These are phyloP conservation scores for Ogataea methylovora DNA, from an alignment of 805 yeast genomes.

Conservation along the genomic window DNA sequence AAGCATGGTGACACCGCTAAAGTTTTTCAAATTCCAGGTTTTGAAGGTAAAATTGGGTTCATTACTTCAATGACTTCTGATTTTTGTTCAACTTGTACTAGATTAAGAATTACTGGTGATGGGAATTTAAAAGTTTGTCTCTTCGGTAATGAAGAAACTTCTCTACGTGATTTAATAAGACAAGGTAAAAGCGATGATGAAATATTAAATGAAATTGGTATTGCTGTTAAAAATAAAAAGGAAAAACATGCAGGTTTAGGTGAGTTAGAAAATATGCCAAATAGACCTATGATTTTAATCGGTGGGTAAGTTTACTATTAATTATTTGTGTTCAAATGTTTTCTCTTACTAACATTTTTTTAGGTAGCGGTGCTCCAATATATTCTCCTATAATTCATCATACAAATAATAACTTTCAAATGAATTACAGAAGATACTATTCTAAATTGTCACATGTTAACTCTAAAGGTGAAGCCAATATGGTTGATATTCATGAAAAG, in stretches of 20 bases:
- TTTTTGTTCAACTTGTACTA: constrained; percentile 45
- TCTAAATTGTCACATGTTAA: constrained; percentile 6
- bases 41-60: constrained; percentile 40
- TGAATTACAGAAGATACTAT: neutral
- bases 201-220: constrained; percentile 31
- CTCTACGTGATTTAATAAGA: constrained; percentile 37
- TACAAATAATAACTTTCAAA: neutral
- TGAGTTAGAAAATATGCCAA: constrained; percentile 35
- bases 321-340: neutral
- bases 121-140: constrained; percentile 49
- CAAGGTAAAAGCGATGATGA: constrained; percentile 26
- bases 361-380: neutral
- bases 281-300: constrained; percentile 49
- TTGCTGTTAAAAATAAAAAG: constrained; percentile 38
- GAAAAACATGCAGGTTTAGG: constrained; percentile 46
- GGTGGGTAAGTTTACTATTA: constrained; percentile 33
- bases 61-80: constrained; percentile 50
- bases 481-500: constrained; percentile 43
- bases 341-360: neutral
- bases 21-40: constrained; percentile 33
- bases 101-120: constrained; percentile 43
- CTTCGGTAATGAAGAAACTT: constrained; percentile 45
- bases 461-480: constrained; percentile 22
- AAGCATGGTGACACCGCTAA: constrained; percentile 44
- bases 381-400: no score